Base-by-base conservation (phyloP, 2,329 filamentous ascomycete genomes). In the Leptographium procerum region DNA sequence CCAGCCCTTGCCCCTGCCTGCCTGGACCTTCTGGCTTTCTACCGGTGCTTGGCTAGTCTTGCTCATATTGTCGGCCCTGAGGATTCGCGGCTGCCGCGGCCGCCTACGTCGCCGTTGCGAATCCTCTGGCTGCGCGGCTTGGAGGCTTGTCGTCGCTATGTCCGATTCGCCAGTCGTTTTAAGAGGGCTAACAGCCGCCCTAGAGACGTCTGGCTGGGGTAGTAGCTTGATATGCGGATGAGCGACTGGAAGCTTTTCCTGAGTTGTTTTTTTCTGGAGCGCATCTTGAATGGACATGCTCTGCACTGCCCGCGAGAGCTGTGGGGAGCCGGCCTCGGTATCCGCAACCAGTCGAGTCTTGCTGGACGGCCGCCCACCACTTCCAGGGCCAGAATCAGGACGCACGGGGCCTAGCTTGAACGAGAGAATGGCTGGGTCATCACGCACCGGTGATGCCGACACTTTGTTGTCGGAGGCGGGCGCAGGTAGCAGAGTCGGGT, bases 1-100 rank as follows among this genome's bases (percentile, higher is more conserved):
- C 81, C 81, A 84, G 10, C 81, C 81, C 58, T 80, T 79, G 10
- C 78, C 80, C 52, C 68, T 66, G n/a, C 69, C 67, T 28, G 66
- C 61, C 4, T 62, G 57, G 31, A 62, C 65, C 3, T 60, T 22
- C 5, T 60, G 48, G 8, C 61, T 48, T 34, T 60, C 63, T 2
- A 64, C 62, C 2, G 66, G 63, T 16, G 61, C 57, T 29, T 66
- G 64, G 11, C 48, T 66, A 22, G 69, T 69, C 33, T 70, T 67
- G 26, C 68, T 61, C 4, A 54, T 62, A 26, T 59, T 26, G 14
- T 28, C 45, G 11, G n/a, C 62, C 4, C 65, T 62, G 45, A 7
- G 61, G 50, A 68, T 72, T 22, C 67, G 63, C 43, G 70, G 62
- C 53, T 69, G 73, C 10, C 69, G 63, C 28, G 69, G 66, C 57